A percentile compares a stretch with the other conserved stretches of the same genome.
Evolutionary conservation across 768 basidiomycete species (phyloP).

Genomic region (Suillus weaverae): DNA sequence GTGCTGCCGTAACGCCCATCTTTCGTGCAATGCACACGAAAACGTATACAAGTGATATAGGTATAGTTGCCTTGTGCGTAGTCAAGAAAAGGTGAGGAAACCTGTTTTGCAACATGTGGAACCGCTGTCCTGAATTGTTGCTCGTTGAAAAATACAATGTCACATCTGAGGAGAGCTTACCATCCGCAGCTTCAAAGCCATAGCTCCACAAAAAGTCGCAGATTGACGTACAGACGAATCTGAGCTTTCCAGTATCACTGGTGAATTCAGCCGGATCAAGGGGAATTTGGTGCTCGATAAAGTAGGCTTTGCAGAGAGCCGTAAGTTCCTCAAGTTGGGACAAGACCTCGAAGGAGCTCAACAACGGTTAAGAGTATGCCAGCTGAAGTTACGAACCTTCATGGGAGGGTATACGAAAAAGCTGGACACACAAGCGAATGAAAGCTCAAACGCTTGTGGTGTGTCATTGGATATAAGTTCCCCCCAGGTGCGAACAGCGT

Average conservation of each 20-base stretch:
- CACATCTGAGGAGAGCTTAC: slow-evolving; percentile 31
- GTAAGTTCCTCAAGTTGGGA: slow-evolving; percentile 41
- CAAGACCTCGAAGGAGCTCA: slow-evolving; percentile 36
- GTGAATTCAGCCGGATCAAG: slow-evolving; percentile 31
- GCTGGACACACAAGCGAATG: slow-evolving; percentile 50
- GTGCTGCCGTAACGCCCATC: slow-evolving; percentile 50
- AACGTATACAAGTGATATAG: slow-evolving; percentile 59
- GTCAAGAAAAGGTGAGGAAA: slow-evolving; percentile 62
- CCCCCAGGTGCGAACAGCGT: slow-evolving; percentile 43
- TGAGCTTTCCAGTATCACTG: slow-evolving; percentile 31
- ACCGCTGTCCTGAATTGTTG: slow-evolving; percentile 33
- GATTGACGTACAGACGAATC: slow-evolving; percentile 41
- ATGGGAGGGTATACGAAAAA: slow-evolving; percentile 48
- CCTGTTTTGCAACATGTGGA: slow-evolving; percentile 47
- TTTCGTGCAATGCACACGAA: slow-evolving; percentile 55
- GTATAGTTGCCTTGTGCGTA: slow-evolving; percentile 50
- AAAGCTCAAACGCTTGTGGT: slow-evolving; percentile 40
- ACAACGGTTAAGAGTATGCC: neutral
- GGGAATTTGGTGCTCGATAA: slow-evolving; percentile 30
- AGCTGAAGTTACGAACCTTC: slow-evolving; percentile 35
- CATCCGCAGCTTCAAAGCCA: slow-evolving; percentile 45
- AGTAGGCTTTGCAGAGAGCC: slow-evolving; percentile 38
- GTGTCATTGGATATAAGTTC: slow-evolving; percentile 16
- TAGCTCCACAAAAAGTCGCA: slow-evolving; percentile 50
- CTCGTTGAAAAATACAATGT: slow-evolving; percentile 3